Evolutionary conservation across 2,329 filamentous ascomycete genomes (phyloP).

Genomic region (Massarina eburnea): DNA sequence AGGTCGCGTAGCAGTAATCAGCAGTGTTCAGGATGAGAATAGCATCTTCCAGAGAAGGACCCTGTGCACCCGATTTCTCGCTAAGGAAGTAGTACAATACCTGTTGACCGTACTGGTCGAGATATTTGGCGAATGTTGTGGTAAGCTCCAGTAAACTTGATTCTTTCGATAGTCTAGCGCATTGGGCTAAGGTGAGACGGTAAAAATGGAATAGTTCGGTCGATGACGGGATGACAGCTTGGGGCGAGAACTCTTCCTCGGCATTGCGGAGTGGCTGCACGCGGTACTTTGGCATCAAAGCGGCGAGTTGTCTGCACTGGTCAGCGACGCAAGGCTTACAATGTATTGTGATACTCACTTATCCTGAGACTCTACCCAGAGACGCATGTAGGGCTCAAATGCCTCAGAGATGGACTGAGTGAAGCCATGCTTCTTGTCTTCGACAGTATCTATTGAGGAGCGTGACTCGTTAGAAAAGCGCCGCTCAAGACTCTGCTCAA

Average conservation of each 20-base stretch:
- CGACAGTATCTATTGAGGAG: conserved; percentile 86
- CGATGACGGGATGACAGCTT: conserved; percentile 87
- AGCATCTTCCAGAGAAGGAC: conserved; percentile 70
- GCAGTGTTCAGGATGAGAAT: conserved; percentile 92
- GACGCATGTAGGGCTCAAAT: conserved; percentile 93
- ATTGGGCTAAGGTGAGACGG: conserved; percentile 87
- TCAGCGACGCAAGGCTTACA: conserved; percentile 12
- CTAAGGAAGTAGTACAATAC: conserved; percentile 75
- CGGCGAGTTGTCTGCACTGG: conserved; percentile 64
- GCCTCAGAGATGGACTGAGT: conserved; percentile 92
- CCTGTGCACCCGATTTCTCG: conserved; percentile 58
- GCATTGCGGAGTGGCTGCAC: conserved; percentile 74
- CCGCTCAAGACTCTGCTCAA: conserved; percentile 87
- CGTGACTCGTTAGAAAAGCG: conserved; percentile 74
- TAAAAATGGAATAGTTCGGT: conserved; percentile 98
- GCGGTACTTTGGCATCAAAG: conserved; percentile 85
- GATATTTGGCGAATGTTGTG: conserved; percentile 83
- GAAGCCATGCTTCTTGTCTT: conserved; percentile 76
- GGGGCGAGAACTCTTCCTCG: conserved; percentile 90
- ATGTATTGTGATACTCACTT: conserved; percentile 48
- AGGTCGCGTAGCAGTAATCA: conserved; percentile 95
- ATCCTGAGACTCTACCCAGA: conserved; percentile 97
- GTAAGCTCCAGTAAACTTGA: conserved; percentile 82
- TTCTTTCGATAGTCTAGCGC: conserved; percentile 93
- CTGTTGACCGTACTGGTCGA: conserved; percentile 94